Evolutionary conservation across 1,284 basidiomycete species (phyloP), one percentile per base, ranked within the genome.

Genomic region (Rhodofomes roseus): DNA sequence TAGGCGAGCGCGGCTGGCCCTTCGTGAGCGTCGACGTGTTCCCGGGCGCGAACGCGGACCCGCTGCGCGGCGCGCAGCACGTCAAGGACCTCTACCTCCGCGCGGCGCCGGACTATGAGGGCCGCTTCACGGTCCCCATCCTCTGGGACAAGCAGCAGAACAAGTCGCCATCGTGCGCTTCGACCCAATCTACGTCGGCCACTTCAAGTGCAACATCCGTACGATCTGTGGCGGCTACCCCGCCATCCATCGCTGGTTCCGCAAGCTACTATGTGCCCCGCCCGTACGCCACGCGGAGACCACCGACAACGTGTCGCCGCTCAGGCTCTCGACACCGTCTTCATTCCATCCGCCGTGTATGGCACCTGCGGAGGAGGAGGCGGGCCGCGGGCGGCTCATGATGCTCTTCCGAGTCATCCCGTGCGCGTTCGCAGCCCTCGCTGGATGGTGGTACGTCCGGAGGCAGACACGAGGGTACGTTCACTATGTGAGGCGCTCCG

Each of bases 121-220:
- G 88, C 56, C 81, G 89, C 83, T 95, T 92, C 78, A 93, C 94
- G 4, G 93, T 96, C 2, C 96, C 96, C 18, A 77, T 96, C 54
- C 78, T 98, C 1, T 99, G 95, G 93, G 97, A 98, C 79, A 96
- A 89, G 79, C 92, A 97, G 75, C 78, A 74, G 44, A 76, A 90
- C 58, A 94, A n/a, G n/a, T n/a, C n/a, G n/a, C 92, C 37, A 92
- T 98, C 65, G 97, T 99, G 59, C 81, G 80, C 27, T 86, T 86
- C 70, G 94, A 96, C 69, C 89, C 90, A 0, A 95, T 93, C 34
- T 98, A 99, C 75, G 83, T 90, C 56, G 86, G 87, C 0, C 91
- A 94, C 74, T 98, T 98, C 83, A 98, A 98, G 74, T 96, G 93
- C 79, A 96, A 97, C 80, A 74, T 93, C 65, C 86, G 87, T 36